These are phyloP conservation scores for Termitomyces sp. DNA, from an alignment of 768 basidiomycete genomes.

Conservation along the genomic window DNA sequence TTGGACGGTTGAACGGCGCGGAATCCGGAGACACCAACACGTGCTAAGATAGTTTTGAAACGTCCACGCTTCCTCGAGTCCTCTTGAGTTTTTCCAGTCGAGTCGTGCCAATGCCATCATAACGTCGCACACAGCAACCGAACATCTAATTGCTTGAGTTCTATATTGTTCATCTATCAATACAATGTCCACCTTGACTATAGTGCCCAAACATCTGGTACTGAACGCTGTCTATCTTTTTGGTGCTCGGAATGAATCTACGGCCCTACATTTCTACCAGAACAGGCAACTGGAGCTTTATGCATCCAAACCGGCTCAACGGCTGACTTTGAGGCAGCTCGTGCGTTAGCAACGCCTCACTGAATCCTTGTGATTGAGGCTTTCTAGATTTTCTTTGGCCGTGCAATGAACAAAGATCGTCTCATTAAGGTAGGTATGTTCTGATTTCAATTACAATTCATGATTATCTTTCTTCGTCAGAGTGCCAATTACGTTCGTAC, in stretches of 20 bases:
- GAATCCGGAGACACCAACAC: background rate
- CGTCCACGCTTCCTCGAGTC: background rate
- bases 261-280: conserved; percentile 68
- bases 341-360: conserved; percentile 35
- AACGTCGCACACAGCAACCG: background rate
- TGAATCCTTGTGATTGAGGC: background rate
- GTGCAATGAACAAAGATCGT: conserved; percentile 73
- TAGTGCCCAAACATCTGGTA: conserved; percentile 3
- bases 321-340: conserved; percentile 74
- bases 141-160: background rate
- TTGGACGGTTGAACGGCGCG: too few species aligned
- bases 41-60: background rate
- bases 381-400: conserved; percentile 77
- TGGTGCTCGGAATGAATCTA: conserved; percentile 18
- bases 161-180: background rate
- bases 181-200: conserved; percentile 11
- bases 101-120: background rate
- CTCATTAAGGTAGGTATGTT: conserved; percentile 56
- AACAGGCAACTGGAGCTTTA: conserved; percentile 79
- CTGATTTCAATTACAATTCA: background rate
- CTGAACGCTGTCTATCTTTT: background rate
- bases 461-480: conserved; percentile 28
- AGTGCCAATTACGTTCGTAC: conserved; percentile 90
- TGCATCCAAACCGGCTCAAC: conserved; percentile 67
- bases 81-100: background rate